Conservation (phyloP, 2,329 filamentous ascomycete genomes). For the Lachnellula subtilissima region DNA sequence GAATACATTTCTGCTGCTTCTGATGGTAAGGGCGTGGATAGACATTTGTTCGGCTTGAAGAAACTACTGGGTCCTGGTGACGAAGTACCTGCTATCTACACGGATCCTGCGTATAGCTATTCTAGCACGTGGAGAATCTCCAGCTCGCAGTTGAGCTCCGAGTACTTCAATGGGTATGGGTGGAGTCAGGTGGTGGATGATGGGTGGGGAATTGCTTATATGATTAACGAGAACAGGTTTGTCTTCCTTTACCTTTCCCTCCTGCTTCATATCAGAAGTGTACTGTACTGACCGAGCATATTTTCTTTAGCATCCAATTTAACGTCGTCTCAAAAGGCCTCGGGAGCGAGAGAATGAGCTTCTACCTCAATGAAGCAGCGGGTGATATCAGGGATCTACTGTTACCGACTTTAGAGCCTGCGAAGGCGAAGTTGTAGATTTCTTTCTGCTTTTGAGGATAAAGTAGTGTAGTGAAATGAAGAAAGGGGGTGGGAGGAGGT, state of each 20-base stretch:
- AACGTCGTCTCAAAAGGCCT: slow-evolving; percentile 94
- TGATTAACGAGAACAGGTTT: slow-evolving; percentile 98
- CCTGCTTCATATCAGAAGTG: neutral
- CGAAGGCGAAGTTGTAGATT: slow-evolving; percentile 80
- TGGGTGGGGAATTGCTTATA: slow-evolving; percentile 96
- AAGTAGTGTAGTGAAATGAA: neutral
- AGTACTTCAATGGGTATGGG: slow-evolving; percentile 98
- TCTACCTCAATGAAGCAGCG: slow-evolving; percentile 92
- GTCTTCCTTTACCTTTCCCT: slow-evolving; percentile 18
- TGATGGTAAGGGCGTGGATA: slow-evolving; percentile 89
- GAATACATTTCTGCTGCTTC: slow-evolving; percentile 88
- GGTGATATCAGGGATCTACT: slow-evolving; percentile 84
- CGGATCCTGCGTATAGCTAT: slow-evolving; percentile 82
- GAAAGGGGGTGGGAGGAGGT: neutral
- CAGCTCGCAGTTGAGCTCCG: slow-evolving; percentile 83
- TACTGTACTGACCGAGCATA: neutral
- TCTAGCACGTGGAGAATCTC: slow-evolving; percentile 85
- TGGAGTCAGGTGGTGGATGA: slow-evolving; percentile 97
- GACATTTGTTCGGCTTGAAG: slow-evolving; percentile 96
- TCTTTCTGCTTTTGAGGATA: too few relatives aligned
- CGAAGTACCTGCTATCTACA: slow-evolving; percentile 75
- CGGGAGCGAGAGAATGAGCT: slow-evolving; percentile 88
- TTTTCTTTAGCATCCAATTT: slow-evolving; percentile 73
- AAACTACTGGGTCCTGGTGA: slow-evolving; percentile 78
- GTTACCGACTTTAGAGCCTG: slow-evolving; percentile 68